Evolutionary conservation across 2,329 filamentous ascomycete genomes (phyloP).

Genomic region (Ophiostoma quercus): DNA sequence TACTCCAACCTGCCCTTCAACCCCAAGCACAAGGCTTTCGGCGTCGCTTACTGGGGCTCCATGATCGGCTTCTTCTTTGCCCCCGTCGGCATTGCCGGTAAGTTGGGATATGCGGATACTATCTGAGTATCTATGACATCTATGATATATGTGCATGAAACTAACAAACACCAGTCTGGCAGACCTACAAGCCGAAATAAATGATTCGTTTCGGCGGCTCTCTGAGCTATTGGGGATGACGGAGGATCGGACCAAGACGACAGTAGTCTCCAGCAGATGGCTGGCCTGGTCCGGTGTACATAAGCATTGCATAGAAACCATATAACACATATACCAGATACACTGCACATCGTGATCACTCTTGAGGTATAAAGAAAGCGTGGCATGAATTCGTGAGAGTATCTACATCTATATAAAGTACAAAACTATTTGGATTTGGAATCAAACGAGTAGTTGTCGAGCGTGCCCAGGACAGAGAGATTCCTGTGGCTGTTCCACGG

Average conservation of each 20-base stretch:
- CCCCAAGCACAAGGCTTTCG: slow-evolving; percentile 82
- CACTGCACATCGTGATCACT: neutral
- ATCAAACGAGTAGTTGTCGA: neutral
- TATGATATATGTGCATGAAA: neutral
- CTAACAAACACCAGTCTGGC: slow-evolving; percentile 42
- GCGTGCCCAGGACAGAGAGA: neutral
- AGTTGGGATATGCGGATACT: slow-evolving; percentile 33
- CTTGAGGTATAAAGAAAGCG: neutral
- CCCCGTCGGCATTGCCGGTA: slow-evolving; percentile 60
- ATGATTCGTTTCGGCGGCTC: slow-evolving; percentile 20
- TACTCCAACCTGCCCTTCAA: slow-evolving; percentile 97
- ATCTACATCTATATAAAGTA: neutral
- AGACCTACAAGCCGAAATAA: slow-evolving; percentile 46
- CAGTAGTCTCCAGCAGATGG: neutral
- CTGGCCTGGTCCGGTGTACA: slow-evolving; percentile 1
- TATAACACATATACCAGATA: neutral
- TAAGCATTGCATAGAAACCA: slow-evolving; percentile 13
- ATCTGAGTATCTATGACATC: neutral
- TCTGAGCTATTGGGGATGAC: neutral
- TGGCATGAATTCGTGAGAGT: neutral
- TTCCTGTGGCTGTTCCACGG: neutral
- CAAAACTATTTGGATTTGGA: neutral
- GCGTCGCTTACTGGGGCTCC: slow-evolving; percentile 75
- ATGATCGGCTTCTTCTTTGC: slow-evolving; percentile 51
- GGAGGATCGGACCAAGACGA: neutral